Conservation (phyloP, 2,329 filamentous ascomycete genomes). For the Epichloe gansuensis region DNA sequence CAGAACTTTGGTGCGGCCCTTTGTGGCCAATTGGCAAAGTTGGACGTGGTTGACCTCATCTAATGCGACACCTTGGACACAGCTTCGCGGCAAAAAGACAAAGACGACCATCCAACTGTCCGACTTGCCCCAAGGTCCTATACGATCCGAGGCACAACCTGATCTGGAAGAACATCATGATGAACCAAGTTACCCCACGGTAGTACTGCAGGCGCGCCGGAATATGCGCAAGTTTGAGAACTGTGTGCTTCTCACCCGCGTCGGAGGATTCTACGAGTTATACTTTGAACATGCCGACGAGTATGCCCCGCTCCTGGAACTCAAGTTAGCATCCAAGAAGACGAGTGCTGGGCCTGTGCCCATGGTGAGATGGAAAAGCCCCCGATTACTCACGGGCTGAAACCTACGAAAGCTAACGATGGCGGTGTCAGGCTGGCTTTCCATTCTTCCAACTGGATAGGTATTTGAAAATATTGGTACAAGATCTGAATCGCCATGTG, state of each 20-base stretch:
- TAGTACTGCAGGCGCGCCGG: constrained; percentile 72
- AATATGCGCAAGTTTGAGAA: constrained; percentile 88
- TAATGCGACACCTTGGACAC: not conserved
- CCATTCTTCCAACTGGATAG: constrained; percentile 87
- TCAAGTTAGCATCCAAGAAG: constrained; percentile 76
- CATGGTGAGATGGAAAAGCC: constrained; percentile 49
- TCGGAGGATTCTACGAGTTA: constrained; percentile 94
- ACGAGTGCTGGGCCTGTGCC: constrained; percentile 68
- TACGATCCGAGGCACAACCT: constrained; percentile 18
- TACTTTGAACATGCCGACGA: constrained; percentile 95
- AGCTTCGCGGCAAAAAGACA: constrained; percentile 40
- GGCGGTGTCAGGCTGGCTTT: constrained; percentile 59
- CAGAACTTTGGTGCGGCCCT: not conserved
- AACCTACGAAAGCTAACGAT: constrained; percentile 1
- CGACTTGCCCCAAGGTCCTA: constrained; percentile 43
- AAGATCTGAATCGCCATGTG: constrained; percentile 82
- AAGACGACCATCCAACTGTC: constrained; percentile 40
- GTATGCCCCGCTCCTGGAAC: constrained; percentile 69
- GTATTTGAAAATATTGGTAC: constrained; percentile 84
- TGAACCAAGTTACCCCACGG: constrained; percentile 61
- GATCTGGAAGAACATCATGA: constrained; percentile 28
- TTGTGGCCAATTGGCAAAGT: not conserved
- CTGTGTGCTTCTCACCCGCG: constrained; percentile 81
- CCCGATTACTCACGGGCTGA: not conserved
- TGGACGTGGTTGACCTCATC: not conserved